Base-by-base conservation (phyloP, 306 rosid genomes). In the Cucumis cinereus region DNA sequence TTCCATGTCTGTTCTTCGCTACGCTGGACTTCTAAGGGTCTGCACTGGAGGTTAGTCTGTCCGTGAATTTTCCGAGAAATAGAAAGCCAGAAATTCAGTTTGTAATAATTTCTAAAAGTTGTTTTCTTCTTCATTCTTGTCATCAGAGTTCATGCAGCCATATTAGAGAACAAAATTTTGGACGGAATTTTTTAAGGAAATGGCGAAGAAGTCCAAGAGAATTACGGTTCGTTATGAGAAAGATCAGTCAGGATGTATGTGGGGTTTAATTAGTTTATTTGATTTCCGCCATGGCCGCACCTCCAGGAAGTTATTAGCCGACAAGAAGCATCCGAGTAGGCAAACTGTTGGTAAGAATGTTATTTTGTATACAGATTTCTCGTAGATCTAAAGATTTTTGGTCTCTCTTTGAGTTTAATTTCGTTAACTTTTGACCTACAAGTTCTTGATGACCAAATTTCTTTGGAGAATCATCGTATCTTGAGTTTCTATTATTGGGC, bases 221-320 rank as follows among this genome's bases (percentile, higher is more conserved):
- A 92, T 91, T 71, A 6, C 85, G 45, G 77, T 88, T 69, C 89
- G 87, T 77, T 88, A 84, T 81, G 97, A 89, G 86, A 92, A 85
- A 86, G 96, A 92, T 87, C 95, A 92, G 70, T 87, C 89, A 3
- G 98, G 99, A 55, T 95, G 99, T 75, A 95, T 95, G 93, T 92
- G 96, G 98, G 96, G 99, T n/a, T 89, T 95, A 79, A 95, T 95
- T 45, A 90, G 92, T 74, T 89, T 95, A 76, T 85, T 95, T 75
- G 98, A 95, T 86, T 92, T 95, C 79, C 97, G 99, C 83, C 93
- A 87, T 23, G 96, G 97, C 55, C 96, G 90, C 53, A 35, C 86
- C 69, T 76, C 86, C 76, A 83, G 86, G 81, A 95, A 92, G 88
- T 54, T 90, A 87, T 84, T 95, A 77, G 83, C 93, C 1, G 97